phyloP scores from a whole-genome alignment of 2,329 filamentous ascomycete genomes.

The Verticillium klebahnii region DNA sequence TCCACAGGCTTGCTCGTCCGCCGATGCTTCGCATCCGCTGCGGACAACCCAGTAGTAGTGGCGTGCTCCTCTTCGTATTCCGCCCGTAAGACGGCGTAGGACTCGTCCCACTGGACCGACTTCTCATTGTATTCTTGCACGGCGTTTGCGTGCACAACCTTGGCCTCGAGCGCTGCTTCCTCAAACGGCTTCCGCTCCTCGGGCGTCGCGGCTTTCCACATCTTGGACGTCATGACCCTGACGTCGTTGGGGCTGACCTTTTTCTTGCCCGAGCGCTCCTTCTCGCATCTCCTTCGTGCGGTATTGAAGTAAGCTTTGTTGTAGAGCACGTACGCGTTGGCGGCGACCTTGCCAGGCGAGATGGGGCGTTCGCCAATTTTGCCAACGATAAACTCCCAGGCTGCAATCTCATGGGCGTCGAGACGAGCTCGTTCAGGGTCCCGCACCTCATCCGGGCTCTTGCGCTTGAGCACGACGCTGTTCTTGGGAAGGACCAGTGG shows the following conservation, averaged over 20 bases:
- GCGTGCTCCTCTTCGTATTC: conserved; percentile 52
- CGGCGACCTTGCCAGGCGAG: conserved; percentile 66
- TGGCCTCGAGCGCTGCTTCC: conserved; percentile 67
- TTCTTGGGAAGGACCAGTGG: conserved; percentile 70
- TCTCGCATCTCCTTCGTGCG: conserved; percentile 56
- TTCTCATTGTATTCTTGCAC: conserved; percentile 56
- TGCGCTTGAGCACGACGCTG: conserved; percentile 44
- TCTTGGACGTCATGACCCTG: conserved; percentile 76
- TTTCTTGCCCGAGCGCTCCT: conserved; percentile 57
- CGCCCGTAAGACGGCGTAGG: conserved; percentile 50
- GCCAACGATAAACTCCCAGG: conserved; percentile 46
- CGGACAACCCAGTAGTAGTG: conserved; percentile 19
- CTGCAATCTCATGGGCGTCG: conserved; percentile 51
- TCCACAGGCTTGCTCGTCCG: conserved; percentile 29
- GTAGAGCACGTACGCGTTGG: conserved; percentile 86
- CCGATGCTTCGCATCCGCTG: conserved; percentile 22
- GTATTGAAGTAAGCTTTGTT: conserved; percentile 73
- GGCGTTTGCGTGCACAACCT: conserved; percentile 56
- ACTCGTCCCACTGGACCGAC: conserved; percentile 67
- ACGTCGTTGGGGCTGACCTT: conserved; percentile 74
- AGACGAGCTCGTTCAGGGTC: conserved; percentile 48
- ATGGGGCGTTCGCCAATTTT: conserved; percentile 70
- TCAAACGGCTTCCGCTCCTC: conserved; percentile 75
- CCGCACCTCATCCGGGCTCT: conserved; percentile 35
- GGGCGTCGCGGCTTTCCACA: conserved; percentile 77